Conservation (phyloP, 345 rosid genomes). For the Melaleuca quinquenervia region DNA sequence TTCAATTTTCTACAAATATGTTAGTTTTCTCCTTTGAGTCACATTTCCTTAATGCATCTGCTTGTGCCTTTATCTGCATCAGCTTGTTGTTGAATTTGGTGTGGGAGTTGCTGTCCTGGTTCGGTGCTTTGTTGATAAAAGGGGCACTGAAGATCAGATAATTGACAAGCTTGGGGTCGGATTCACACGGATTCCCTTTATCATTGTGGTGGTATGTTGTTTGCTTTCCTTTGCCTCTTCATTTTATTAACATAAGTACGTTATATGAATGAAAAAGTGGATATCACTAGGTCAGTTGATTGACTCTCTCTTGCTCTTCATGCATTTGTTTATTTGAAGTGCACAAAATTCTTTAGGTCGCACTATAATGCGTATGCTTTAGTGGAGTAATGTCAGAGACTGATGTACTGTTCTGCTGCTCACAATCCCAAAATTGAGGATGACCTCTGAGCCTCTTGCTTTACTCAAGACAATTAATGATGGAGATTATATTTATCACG, state of each 20-base stretch:
- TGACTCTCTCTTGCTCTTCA: background rate
- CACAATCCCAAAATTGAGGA: background rate
- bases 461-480: background rate
- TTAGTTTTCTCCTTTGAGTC: background rate
- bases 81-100: conserved; percentile 84
- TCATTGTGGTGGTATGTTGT: conserved; percentile 58
- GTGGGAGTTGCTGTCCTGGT: conserved; percentile 83
- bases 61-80: conserved; percentile 11
- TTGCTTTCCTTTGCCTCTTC: conserved; percentile 2
- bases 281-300: background rate
- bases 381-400: background rate
- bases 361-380: background rate
- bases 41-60: background rate
- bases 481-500: background rate
- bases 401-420: background rate
- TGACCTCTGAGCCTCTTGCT: background rate
- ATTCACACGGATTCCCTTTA: conserved; percentile 71
- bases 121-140: conserved; percentile 70
- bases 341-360: background rate
- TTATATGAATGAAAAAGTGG: background rate
- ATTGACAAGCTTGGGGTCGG: conserved; percentile 72
- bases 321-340: background rate
- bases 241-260: background rate
- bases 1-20: background rate
- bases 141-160: conserved; percentile 64